These are phyloP conservation scores for Gymnopilus dilepis DNA, from an alignment of 768 basidiomycete species.

Conservation along the genomic window DNA sequence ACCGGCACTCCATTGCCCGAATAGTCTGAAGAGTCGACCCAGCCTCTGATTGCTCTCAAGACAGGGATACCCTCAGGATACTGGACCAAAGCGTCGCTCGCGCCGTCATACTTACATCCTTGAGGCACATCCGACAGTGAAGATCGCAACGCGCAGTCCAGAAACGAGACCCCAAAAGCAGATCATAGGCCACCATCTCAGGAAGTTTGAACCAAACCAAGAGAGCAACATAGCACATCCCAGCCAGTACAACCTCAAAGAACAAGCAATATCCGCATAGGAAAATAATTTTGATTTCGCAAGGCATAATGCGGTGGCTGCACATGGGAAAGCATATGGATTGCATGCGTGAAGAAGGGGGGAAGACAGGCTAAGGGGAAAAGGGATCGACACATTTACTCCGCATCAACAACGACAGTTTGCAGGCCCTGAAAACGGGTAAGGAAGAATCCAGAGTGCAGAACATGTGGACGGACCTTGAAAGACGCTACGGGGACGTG, in stretches of 20 bases:
- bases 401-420: constrained; percentile 81
- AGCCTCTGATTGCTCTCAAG: too few relatives aligned
- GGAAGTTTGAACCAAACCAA: too few relatives aligned
- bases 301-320: constrained; percentile 18
- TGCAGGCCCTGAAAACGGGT: constrained; percentile 69
- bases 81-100: too few relatives aligned
- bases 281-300: constrained; percentile 13
- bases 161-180: too few relatives aligned
- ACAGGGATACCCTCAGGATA: too few relatives aligned
- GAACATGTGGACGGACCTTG: constrained; percentile 64
- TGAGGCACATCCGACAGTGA: too few relatives aligned
- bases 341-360: constrained; percentile 24
- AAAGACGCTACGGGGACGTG: constrained; percentile 79
- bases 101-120: too few relatives aligned
- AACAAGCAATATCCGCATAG: background rate
- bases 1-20: too few relatives aligned
- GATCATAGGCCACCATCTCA: background rate
- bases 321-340: constrained; percentile 26
- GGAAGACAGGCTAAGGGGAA: constrained; percentile 19
- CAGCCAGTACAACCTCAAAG: too few relatives aligned
- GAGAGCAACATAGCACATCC: too few relatives aligned
- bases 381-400: constrained; percentile 45
- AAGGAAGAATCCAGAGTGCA: constrained; percentile 2
- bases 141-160: too few relatives aligned
- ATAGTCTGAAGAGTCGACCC: too few relatives aligned